Percentiles rank a stretch among this genome's conserved stretches.
Conservation (phyloP, 306 rosid genomes). For the Arachis hypogaea region DNA sequence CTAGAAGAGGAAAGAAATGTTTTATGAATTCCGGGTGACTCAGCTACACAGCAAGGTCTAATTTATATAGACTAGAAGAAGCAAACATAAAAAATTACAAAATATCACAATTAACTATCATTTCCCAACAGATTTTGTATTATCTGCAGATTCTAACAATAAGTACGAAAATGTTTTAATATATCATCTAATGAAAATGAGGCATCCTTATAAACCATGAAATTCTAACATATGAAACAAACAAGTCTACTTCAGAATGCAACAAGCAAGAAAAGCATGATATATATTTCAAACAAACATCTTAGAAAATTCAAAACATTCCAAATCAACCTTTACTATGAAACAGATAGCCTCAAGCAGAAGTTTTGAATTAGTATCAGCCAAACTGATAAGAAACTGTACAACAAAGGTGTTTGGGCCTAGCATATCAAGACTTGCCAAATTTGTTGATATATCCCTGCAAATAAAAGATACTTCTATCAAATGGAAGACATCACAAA, state of each 20-base stretch:
- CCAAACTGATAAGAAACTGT: conserved; percentile 54
- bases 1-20: too few relatives aligned
- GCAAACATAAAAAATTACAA: too few relatives aligned
- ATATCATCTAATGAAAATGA: conserved; percentile 29
- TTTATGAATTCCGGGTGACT: too few relatives aligned
- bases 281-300: conserved; percentile 32
- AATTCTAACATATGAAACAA: conserved; percentile 9
- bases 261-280: conserved; percentile 33
- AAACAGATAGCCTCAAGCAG: conserved; percentile 45
- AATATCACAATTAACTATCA: too few relatives aligned
- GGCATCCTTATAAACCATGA: conserved; percentile 38
- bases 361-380: conserved; percentile 47
- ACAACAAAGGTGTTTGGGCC: conserved; percentile 51
- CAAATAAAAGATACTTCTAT: conserved; percentile 54
- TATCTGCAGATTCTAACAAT: not conserved
- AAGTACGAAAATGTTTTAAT: not conserved
- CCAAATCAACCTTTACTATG: conserved; percentile 42
- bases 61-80: too few relatives aligned
- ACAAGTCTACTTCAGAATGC: conserved; percentile 36
- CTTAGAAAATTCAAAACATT: conserved; percentile 38
- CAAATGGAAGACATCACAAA: conserved; percentile 40
- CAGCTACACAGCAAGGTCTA: too few relatives aligned
- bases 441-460: conserved; percentile 94
- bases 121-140: too few relatives aligned
- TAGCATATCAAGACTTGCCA: conserved; percentile 72